These are phyloP conservation scores for Coniophora puteana DNA, from an alignment of 1,284 basidiomycete species.

Conservation along the genomic window DNA sequence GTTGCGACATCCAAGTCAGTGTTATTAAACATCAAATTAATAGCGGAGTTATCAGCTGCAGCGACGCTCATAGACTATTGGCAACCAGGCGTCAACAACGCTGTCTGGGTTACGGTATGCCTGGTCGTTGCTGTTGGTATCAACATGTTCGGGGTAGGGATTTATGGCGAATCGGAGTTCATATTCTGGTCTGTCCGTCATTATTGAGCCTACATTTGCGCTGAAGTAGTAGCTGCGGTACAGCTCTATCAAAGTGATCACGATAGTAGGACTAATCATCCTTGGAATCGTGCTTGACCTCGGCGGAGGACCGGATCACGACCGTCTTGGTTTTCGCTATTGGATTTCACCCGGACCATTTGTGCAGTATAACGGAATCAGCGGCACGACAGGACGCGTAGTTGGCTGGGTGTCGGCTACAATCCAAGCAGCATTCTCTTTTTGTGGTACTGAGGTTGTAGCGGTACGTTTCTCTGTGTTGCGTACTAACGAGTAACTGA, in stretches of 20 bases:
- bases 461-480: slow-evolving; percentile 20
- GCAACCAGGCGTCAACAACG: slow-evolving; percentile 47
- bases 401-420: slow-evolving; percentile 40
- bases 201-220: not conserved
- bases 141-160: slow-evolving; percentile 49
- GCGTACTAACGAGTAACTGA: no score
- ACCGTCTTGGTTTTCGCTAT: slow-evolving; percentile 30
- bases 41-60: slow-evolving; percentile 55
- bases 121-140: slow-evolving; percentile 54
- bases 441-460: slow-evolving; percentile 52
- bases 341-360: slow-evolving; percentile 38
- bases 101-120: slow-evolving; percentile 58
- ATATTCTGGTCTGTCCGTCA: slow-evolving; percentile 25
- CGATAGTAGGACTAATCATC: slow-evolving; percentile 34
- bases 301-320: slow-evolving; percentile 30
- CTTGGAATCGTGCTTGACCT: slow-evolving; percentile 33
- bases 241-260: slow-evolving; percentile 33
- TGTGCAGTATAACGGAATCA: slow-evolving; percentile 12
- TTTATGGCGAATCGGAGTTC: slow-evolving; percentile 47
- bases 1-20: slow-evolving; percentile 1
- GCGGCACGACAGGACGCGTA: slow-evolving; percentile 27
- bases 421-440: slow-evolving; percentile 37
- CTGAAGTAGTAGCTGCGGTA: not conserved
- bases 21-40: not conserved
- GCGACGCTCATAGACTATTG: slow-evolving; percentile 59